Percentiles rank a stretch among this genome's conserved stretches.
phyloP scores from a whole-genome alignment of 192 early-diverging fungal species.

The Backusella tuberculispora region DNA sequence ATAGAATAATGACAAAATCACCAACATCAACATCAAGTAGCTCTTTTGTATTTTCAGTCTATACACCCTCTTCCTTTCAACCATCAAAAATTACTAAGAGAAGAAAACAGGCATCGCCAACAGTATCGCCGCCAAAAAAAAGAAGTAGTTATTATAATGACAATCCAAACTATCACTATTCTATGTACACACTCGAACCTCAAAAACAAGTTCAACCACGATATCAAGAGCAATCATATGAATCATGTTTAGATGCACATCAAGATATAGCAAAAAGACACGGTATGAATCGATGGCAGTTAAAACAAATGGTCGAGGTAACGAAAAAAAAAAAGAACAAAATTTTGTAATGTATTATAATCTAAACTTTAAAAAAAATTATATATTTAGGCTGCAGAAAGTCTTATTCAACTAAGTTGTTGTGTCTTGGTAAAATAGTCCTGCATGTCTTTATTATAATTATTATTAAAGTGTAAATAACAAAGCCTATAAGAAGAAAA shows the following conservation, averaged over 20 bases:
- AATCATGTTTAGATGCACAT: background rate
- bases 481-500: background rate
- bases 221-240: background rate
- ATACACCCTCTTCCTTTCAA: conserved; percentile 9
- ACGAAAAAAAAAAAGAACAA: background rate
- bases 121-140: background rate
- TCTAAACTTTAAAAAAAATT: background rate
- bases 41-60: conserved; percentile 2
- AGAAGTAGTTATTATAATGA: background rate
- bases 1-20: background rate
- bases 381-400: conserved; percentile 1
- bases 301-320: conserved; percentile 13
- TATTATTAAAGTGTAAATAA: background rate
- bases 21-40: background rate
- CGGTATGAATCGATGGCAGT: conserved; percentile 10
- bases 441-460: background rate
- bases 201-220: background rate
- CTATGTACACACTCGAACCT: background rate
- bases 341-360: background rate
- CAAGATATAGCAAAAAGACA: conserved; percentile 8
- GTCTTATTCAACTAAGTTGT: conserved; percentile 11
- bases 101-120: background rate
- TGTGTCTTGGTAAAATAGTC: conserved; percentile 9
- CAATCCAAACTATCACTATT: conserved; percentile 2
- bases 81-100: conserved; percentile 1